Base-by-base conservation (phyloP, 2,329 filamentous ascomycete genomes). In the Trichoderma citrinoviride region DNA sequence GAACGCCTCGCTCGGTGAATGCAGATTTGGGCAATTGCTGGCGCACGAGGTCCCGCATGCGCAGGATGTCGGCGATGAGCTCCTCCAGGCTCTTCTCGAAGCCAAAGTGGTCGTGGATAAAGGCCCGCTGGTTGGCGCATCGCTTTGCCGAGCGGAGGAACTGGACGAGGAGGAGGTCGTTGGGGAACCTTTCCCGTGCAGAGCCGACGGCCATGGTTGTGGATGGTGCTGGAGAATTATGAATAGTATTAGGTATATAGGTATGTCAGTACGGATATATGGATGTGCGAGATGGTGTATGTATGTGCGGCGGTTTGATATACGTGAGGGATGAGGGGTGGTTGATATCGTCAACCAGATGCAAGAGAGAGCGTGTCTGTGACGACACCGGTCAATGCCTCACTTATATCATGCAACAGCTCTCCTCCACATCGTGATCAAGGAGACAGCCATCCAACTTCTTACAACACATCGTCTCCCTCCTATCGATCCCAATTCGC, bases 61-160 rank as follows among this genome's bases (percentile, higher is more conserved):
- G 37, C 17, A 70, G 5, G 17, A 71, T 60, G n/a, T 71, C 69
- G 1, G 29, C 68, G 7, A 71, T 53, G 6, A 71, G 64, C 29
- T 71, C 64, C 4, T 65, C 25, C 19, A 70, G 68, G 0, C 62
- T 69, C 50, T 71, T 71, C 17, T 69, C 61, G 21, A 70, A 67
- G 1, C 69, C 70, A 19, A 67, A 66, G 5, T 46, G 46, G 50
- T 70, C 69, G 17, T 67, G 55, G 25, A 70, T 65, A 25, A 14
- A 68, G 44, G 37, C 33, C 27, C 21, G 61, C 43, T 54, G 46
- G n/a, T 50, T 61, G 17, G 61, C 33, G 12, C 60, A 68, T 21
- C 57, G 33, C 47, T 50, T 61, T 7, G 61, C 68, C 8, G 65
- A 65, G 7, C 58, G 44, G 33, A 70, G 64, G 23, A 70, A 65